phyloP scores from a whole-genome alignment of 495 filamentous ascomycete genomes.

The Chaetomium tenue region DNA sequence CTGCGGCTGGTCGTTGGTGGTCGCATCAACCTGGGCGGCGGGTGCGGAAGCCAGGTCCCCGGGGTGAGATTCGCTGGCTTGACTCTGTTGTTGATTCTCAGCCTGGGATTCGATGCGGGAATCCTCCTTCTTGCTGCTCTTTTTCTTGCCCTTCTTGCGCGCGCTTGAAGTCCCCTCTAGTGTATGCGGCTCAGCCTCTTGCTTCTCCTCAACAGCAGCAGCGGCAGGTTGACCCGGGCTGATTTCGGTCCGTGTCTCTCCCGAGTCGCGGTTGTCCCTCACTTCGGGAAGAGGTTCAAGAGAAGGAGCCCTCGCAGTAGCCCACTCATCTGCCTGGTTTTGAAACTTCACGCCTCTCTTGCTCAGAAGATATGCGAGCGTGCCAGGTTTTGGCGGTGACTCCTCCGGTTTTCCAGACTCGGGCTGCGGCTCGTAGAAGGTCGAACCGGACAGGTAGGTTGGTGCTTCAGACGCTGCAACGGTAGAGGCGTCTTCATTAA shows the following conservation, averaged over 20 bases:
- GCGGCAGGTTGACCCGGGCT: neutral
- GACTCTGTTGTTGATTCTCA: slow-evolving; percentile 3
- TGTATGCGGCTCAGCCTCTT: neutral
- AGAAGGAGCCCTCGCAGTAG: slow-evolving; percentile 14
- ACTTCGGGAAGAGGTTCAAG: neutral
- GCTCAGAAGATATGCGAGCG: slow-evolving; percentile 22
- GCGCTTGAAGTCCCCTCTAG: slow-evolving; percentile 19
- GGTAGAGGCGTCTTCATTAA: slow-evolving; percentile 35
- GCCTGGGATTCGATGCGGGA: slow-evolving; percentile 23
- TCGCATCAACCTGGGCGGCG: neutral
- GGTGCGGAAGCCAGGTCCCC: neutral
- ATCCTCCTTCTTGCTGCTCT: slow-evolving; percentile 33
- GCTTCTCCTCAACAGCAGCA: neutral
- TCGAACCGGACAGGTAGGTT: slow-evolving; percentile 33
- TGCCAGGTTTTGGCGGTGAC: slow-evolving; percentile 13
- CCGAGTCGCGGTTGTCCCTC: neutral
- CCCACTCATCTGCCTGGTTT: slow-evolving; percentile 19
- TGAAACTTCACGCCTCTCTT: slow-evolving; percentile 11
- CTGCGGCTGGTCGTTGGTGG: neutral
- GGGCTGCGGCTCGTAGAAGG: slow-evolving; percentile 34
- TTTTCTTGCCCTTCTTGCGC: slow-evolving; percentile 34
- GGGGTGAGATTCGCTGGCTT: neutral
- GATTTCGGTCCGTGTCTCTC: neutral
- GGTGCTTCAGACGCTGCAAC: slow-evolving; percentile 36
- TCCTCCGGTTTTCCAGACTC: slow-evolving; percentile 25